Conservation (phyloP, 1,139 yeast species). For the Yamadazyma taylorii region DNA sequence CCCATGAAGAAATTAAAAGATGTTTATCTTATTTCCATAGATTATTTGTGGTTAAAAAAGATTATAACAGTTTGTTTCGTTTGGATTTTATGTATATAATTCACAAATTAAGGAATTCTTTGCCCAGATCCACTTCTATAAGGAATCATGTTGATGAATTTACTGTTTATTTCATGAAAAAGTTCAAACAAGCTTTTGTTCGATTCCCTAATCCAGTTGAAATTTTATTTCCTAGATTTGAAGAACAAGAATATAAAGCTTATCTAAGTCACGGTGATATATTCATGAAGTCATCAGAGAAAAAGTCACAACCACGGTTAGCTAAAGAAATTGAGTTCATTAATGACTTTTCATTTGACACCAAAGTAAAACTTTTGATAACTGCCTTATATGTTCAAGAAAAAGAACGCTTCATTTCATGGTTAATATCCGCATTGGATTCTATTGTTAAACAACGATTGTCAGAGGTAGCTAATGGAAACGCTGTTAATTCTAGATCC, state of each 20-base stretch:
- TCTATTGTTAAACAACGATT: conserved; percentile 26
- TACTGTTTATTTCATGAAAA: conserved; percentile 64
- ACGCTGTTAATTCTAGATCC: conserved; percentile 7
- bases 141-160: conserved; percentile 67
- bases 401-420: conserved; percentile 37
- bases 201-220: conserved; percentile 66
- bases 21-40: conserved; percentile 73
- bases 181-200: conserved; percentile 50
- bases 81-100: conserved; percentile 65
- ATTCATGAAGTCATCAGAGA: conserved; percentile 22
- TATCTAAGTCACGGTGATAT: conserved; percentile 56
- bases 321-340: conserved; percentile 43
- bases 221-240: conserved; percentile 63
- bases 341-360: conserved; percentile 32
- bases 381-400: conserved; percentile 51
- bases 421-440: conserved; percentile 43
- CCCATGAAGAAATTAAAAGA: conserved; percentile 58
- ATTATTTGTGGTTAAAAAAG: conserved; percentile 60
- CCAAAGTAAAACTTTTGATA: conserved; percentile 46
- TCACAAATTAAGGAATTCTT: conserved; percentile 29
- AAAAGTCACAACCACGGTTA: conserved; percentile 23
- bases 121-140: conserved; percentile 38
- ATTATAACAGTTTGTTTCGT: conserved; percentile 63
- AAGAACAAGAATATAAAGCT: conserved; percentile 37
- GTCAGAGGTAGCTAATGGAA: conserved; percentile 15